These are phyloP conservation scores for Yamadazyma spencermartinsiae DNA, from an alignment of 1,139 yeast genomes.

Conservation along the genomic window DNA sequence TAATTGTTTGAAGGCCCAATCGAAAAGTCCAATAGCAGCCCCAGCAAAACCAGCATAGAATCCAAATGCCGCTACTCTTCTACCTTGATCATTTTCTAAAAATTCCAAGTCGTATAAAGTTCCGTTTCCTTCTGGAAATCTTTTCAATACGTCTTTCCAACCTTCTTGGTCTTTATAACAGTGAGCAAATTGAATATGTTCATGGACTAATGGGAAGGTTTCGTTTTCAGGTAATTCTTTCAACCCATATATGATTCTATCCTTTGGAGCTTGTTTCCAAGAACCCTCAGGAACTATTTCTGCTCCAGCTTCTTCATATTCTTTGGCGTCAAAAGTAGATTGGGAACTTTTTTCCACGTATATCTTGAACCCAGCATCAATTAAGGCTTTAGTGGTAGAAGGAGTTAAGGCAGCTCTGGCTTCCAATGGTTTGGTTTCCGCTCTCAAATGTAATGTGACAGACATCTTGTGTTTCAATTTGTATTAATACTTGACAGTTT, in stretches of 20 bases:
- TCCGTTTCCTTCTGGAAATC: constrained; percentile 93
- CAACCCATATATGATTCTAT: constrained; percentile 86
- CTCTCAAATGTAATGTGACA: constrained; percentile 78
- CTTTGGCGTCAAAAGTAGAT: constrained; percentile 73
- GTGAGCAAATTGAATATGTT: constrained; percentile 97
- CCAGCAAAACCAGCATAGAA: constrained; percentile 99
- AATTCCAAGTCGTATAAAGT: constrained; percentile 90
- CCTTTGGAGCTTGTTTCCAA: constrained; percentile 88
- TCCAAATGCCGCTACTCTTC: constrained; percentile 99
- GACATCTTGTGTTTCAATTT: constrained; percentile 10
- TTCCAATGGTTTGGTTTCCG: constrained; percentile 95
- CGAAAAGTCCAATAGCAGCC: constrained; percentile 91
- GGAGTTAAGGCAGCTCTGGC: constrained; percentile 98
- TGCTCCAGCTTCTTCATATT: constrained; percentile 81
- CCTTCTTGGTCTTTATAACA: constrained; percentile 98
- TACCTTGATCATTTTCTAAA: constrained; percentile 88
- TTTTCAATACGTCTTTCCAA: constrained; percentile 84
- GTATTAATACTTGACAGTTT: not conserved
- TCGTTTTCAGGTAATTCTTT: constrained; percentile 93
- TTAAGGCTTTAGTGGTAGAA: constrained; percentile 75
- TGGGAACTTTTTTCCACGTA: constrained; percentile 86
- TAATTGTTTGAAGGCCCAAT: constrained; percentile 90
- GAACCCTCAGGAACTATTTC: constrained; percentile 88
- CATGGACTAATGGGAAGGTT: constrained; percentile 87
- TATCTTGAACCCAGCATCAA: constrained; percentile 86